Conservation (phyloP, 1,139 yeast genomes). For the Blastobotrys raffinosifermentans region DNA sequence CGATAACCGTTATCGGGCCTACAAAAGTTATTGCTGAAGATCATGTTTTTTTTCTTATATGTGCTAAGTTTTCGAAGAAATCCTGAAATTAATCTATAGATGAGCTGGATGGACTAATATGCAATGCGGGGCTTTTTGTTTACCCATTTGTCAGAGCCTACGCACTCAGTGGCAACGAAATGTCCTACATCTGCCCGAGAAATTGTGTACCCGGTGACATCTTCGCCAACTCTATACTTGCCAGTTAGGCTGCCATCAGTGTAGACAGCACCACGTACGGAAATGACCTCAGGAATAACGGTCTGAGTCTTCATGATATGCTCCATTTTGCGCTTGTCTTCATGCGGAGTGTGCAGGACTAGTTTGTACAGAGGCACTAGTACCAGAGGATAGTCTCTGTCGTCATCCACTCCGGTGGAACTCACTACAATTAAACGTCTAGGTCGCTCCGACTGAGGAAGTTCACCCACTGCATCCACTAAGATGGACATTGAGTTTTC, state of each 20-base stretch:
- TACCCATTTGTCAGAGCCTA: neutral
- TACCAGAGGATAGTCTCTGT: slow-evolving; percentile 7
- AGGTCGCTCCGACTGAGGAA: slow-evolving; percentile 2
- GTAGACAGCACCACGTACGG: slow-evolving; percentile 8
- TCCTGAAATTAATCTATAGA: too few species aligned
- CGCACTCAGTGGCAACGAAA: slow-evolving; percentile 10
- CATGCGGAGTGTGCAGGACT: slow-evolving; percentile 7
- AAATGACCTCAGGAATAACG: slow-evolving; percentile 6
- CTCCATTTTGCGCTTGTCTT: slow-evolving; percentile 11
- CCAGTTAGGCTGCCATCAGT: slow-evolving; percentile 6
- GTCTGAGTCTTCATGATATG: slow-evolving; percentile 1
- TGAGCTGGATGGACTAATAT: slow-evolving; percentile 1
- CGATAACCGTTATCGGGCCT: too few species aligned
- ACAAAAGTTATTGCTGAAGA: too few species aligned
- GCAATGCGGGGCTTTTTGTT: slow-evolving; percentile 1
- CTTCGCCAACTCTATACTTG: slow-evolving; percentile 6
- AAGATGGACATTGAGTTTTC: slow-evolving; percentile 8
- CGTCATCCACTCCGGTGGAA: slow-evolving; percentile 8
- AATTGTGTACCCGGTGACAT: slow-evolving; percentile 10
- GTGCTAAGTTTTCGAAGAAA: too few species aligned
- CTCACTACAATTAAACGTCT: slow-evolving; percentile 9
- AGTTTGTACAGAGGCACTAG: slow-evolving; percentile 2
- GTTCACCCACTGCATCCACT: slow-evolving; percentile 5
- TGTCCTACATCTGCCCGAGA: slow-evolving; percentile 10
- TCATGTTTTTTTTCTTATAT: too few species aligned